These are phyloP conservation scores for Calonectria fujianensis DNA, from an alignment of 2,329 filamentous ascomycete genomes.

Conservation along the genomic window DNA sequence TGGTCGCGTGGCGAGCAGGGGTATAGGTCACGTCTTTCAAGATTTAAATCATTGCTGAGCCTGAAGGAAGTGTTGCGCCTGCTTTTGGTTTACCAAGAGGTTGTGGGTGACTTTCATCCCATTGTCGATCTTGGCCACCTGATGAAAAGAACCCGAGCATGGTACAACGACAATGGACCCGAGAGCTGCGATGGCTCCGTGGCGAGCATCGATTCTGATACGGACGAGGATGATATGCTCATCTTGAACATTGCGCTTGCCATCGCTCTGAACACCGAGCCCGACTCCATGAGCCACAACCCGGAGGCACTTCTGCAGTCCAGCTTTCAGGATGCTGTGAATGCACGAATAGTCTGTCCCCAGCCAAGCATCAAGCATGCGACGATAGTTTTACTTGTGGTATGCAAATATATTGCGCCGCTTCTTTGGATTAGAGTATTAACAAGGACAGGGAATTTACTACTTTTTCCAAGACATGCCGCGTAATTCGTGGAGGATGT, in stretches of 20 bases:
- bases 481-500: slow-evolving; percentile 55
- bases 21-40: background rate
- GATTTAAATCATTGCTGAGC: slow-evolving; percentile 4
- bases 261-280: slow-evolving; percentile 18
- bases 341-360: slow-evolving; percentile 3
- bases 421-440: background rate
- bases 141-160: background rate
- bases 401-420: background rate
- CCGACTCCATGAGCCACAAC: background rate
- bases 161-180: background rate
- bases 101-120: slow-evolving; percentile 11
- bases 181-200: background rate
- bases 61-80: slow-evolving; percentile 12
- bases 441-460: slow-evolving; percentile 33
- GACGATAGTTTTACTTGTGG: background rate
- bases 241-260: slow-evolving; percentile 16
- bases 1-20: background rate
- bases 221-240: slow-evolving; percentile 12
- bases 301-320: slow-evolving; percentile 9
- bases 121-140: slow-evolving; percentile 1
- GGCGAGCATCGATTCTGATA: background rate
- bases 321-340: slow-evolving; percentile 24
- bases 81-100: slow-evolving; percentile 13
- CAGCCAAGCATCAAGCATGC: slow-evolving; percentile 21
- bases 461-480: slow-evolving; percentile 53